A percentile compares a stretch with the other conserved stretches of the same genome.
These are phyloP conservation scores for Leccinum longicurvipes DNA, from an alignment of 768 basidiomycete genomes.

Conservation along the genomic window DNA sequence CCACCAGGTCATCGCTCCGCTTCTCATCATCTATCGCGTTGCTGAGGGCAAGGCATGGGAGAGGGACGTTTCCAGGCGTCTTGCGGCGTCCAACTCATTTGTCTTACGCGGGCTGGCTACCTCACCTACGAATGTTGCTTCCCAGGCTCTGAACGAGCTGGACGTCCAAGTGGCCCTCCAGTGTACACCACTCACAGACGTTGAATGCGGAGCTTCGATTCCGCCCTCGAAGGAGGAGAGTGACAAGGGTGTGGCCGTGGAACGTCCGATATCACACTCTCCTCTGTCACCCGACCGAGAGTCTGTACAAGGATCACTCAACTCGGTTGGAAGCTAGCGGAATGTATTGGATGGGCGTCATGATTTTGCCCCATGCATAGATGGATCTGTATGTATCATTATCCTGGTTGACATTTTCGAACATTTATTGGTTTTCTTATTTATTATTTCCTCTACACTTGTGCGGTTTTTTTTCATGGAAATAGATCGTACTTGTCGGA, in stretches of 20 bases:
- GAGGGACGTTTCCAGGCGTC: constrained; percentile 12
- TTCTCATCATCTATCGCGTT: constrained; percentile 46
- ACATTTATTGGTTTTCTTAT: no score
- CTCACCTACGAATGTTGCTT: not conserved
- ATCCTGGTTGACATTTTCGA: no score
- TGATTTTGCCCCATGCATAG: not conserved
- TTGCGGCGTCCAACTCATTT: not conserved
- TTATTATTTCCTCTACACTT: no score
- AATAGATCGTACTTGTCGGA: no score
- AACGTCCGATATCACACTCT: not conserved
- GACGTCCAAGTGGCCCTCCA: constrained; percentile 17
- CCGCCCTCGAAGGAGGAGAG: not conserved
- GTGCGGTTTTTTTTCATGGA: no score
- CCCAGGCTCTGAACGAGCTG: not conserved
- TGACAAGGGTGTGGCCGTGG: not conserved
- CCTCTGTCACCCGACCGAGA: not conserved
- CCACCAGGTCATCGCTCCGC: constrained; percentile 45
- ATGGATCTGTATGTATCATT: not conserved
- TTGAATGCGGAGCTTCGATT: not conserved
- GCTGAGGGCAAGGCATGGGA: constrained; percentile 45
- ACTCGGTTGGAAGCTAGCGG: not conserved
- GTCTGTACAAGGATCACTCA: not conserved
- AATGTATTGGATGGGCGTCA: not conserved
- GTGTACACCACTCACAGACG: not conserved
- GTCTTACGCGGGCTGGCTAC: constrained; percentile 10